Evolutionary conservation across 2,329 filamentous ascomycete genomes (phyloP).

Genomic region (Huntiella bhutanensis): DNA sequence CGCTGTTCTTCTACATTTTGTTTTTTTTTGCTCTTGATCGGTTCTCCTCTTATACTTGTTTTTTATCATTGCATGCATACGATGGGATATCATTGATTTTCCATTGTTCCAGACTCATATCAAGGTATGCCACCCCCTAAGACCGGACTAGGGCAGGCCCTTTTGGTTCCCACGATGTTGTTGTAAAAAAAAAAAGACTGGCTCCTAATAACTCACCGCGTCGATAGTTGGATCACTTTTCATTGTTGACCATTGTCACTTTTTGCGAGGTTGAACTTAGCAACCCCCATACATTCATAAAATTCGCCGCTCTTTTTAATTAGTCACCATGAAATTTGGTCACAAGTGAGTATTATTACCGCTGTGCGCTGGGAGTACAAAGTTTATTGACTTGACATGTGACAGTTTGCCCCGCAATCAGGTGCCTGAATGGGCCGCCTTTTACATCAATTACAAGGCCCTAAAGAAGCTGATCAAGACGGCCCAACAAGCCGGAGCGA

Average conservation of each 20-base stretch:
- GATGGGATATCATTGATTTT: conserved; percentile 7
- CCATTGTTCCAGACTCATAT: neutral
- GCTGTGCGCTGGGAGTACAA: neutral
- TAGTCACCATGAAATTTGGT: conserved; percentile 39
- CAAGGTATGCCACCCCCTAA: too few species aligned
- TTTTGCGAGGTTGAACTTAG: too few species aligned
- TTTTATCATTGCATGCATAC: neutral
- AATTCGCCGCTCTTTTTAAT: neutral
- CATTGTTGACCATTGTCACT: too few species aligned
- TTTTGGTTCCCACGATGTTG: neutral
- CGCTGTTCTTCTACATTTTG: neutral
- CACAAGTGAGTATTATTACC: conserved; percentile 30
- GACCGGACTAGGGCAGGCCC: neutral
- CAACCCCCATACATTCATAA: too few species aligned
- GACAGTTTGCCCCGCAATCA: conserved; percentile 56
- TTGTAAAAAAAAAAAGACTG: too few species aligned
- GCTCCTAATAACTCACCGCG: too few species aligned
- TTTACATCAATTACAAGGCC: conserved; percentile 77
- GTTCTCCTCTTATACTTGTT: neutral
- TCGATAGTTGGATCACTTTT: too few species aligned
- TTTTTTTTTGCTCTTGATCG: neutral
- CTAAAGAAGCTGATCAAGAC: conserved; percentile 92
- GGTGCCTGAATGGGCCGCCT: conserved; percentile 69
- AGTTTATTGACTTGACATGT: too few species aligned
- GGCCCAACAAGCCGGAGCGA: conserved; percentile 43